These are phyloP conservation scores for Penicillium paxilli DNA, from an alignment of 495 filamentous ascomycete species.

Conservation along the genomic window DNA sequence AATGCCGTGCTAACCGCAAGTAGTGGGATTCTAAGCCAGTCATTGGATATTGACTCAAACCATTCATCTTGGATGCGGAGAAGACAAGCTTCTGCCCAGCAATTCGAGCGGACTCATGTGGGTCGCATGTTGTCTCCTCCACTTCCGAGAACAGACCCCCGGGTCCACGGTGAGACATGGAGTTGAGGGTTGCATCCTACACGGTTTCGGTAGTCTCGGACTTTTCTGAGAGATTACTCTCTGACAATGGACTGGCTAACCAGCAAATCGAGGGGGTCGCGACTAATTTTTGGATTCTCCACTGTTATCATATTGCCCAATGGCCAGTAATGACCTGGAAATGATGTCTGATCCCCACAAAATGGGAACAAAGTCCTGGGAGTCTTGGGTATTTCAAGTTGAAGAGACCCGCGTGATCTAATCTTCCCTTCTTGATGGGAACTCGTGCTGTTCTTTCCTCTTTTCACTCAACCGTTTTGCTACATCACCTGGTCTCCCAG, in stretches of 20 bases:
- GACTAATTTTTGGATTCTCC: background rate
- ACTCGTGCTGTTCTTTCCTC: background rate
- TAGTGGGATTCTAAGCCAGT: background rate
- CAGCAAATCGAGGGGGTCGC: background rate
- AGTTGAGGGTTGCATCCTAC: background rate
- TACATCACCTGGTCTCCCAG: too few relatives aligned
- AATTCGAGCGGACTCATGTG: conserved; percentile 1
- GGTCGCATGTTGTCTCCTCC: background rate
- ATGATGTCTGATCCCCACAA: background rate
- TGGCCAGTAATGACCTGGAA: background rate
- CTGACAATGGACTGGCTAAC: background rate
- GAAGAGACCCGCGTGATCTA: background rate
- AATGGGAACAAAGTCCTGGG: background rate
- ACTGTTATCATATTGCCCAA: background rate
- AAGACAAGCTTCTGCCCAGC: conserved; percentile 13
- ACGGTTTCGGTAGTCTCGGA: background rate
- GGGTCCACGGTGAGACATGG: conserved; percentile 1
- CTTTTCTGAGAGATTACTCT: background rate
- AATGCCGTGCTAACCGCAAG: background rate
- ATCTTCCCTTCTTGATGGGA: too few relatives aligned
- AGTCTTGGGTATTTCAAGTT: background rate
- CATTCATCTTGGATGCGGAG: conserved; percentile 1
- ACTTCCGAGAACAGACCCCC: background rate
- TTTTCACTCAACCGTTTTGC: too few relatives aligned
- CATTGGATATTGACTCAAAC: background rate